Evolutionary conservation across 768 basidiomycete species (phyloP).

Genomic region (Amanita subjunquillea): DNA sequence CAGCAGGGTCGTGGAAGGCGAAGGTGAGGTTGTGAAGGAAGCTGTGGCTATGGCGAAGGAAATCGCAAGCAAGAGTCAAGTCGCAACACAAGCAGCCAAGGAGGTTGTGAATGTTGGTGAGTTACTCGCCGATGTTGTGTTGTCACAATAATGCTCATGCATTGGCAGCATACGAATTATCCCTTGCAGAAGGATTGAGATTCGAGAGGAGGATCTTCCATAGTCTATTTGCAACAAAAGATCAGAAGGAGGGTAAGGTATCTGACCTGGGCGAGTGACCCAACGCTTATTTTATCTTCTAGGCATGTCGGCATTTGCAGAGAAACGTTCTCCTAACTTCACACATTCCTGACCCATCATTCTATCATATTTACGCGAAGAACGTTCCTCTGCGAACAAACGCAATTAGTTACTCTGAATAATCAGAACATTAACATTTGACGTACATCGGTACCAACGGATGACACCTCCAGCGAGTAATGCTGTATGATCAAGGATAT

Average conservation of each 20-base stretch:
- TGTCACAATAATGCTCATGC: background rate
- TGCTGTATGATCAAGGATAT: conserved; percentile 12
- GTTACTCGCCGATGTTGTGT: conserved; percentile 7
- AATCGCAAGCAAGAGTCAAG: conserved; percentile 73
- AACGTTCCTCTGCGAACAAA: background rate
- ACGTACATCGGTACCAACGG: conserved; percentile 24
- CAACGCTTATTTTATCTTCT: conserved; percentile 7
- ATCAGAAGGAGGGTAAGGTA: conserved; percentile 85
- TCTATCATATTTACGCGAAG: conserved; percentile 1
- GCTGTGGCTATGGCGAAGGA: conserved; percentile 70
- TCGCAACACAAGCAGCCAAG: conserved; percentile 82
- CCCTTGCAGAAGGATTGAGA: conserved; percentile 71
- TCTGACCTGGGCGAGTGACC: background rate
- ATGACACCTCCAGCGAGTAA: conserved; percentile 28
- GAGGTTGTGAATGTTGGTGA: conserved; percentile 87
- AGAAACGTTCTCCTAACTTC: conserved; percentile 86
- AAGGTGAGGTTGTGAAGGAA: conserved; percentile 77
- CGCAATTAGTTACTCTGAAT: background rate
- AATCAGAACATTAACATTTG: background rate
- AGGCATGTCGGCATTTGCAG: conserved; percentile 94
- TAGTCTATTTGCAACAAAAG: conserved; percentile 82
- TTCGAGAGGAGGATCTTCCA: conserved; percentile 91
- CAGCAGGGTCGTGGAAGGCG: conserved; percentile 70
- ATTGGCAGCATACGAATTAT: conserved; percentile 65
- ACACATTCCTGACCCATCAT: conserved; percentile 36